Evolutionary conservation across 257 asterid species (phyloP).

Genomic region (Jacaranda mimosifolia): DNA sequence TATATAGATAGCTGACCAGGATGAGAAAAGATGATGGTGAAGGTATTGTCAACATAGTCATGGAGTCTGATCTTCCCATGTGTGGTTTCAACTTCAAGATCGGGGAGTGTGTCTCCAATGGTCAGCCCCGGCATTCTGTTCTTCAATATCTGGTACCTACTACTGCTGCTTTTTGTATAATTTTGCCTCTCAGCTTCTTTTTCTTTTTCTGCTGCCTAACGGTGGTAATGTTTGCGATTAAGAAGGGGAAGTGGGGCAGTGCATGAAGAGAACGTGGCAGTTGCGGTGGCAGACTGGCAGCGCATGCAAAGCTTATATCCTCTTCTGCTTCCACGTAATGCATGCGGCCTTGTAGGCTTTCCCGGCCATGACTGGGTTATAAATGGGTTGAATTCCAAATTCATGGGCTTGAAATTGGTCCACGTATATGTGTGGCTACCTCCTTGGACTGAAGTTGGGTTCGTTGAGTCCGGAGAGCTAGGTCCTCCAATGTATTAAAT

Average conservation of each 20-base stretch:
- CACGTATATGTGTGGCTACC: too few species aligned
- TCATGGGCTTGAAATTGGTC: too few species aligned
- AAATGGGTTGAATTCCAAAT: too few species aligned
- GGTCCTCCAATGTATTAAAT: too few species aligned
- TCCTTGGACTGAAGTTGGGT: too few species aligned
- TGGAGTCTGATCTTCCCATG: slow-evolving; percentile 80
- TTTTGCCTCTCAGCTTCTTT: background rate
- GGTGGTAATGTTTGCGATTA: background rate
- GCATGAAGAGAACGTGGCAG: slow-evolving; percentile 53
- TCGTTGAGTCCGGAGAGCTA: too few species aligned
- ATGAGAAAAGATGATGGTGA: slow-evolving; percentile 84
- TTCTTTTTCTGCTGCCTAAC: too few species aligned
- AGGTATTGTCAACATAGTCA: slow-evolving; percentile 61
- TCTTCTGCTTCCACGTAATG: slow-evolving; percentile 49
- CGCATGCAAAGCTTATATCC: slow-evolving; percentile 30
- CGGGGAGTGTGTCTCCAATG: slow-evolving; percentile 80
- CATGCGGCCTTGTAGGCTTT: background rate
- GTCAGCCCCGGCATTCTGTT: slow-evolving; percentile 82
- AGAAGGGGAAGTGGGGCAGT: background rate
- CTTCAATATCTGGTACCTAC: too few species aligned
- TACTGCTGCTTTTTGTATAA: too few species aligned
- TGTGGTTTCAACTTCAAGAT: slow-evolving; percentile 80
- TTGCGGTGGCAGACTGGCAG: slow-evolving; percentile 41
- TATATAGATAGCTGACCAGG: slow-evolving; percentile 51
- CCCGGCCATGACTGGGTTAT: too few species aligned